Conservation (phyloP, 768 basidiomycete species). For the Boletus patriciae region DNA sequence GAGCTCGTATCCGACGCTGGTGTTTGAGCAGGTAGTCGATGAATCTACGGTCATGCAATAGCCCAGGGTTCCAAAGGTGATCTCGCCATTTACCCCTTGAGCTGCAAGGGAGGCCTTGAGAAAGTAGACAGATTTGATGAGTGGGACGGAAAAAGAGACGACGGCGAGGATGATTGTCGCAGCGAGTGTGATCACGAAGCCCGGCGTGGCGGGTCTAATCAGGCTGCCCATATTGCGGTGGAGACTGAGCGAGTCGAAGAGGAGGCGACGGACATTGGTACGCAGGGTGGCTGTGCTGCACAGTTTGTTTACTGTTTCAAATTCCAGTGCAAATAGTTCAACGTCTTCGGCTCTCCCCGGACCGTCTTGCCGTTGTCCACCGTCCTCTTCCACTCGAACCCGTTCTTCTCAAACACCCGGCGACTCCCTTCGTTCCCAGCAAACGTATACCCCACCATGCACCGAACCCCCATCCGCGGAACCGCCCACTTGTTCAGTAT, state of each 20-base stretch:
- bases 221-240: conserved; percentile 49
- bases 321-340: conserved; percentile 40
- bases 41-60: conserved; percentile 69
- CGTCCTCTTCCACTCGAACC: conserved; percentile 45
- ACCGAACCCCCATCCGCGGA: conserved; percentile 59
- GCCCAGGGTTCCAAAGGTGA: conserved; percentile 88
- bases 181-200: conserved; percentile 78
- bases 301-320: neutral
- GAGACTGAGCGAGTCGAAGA: neutral
- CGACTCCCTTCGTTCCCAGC: conserved; percentile 58
- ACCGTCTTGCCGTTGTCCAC: conserved; percentile 40
- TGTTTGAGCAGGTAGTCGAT: conserved; percentile 70
- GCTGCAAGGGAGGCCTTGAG: conserved; percentile 67
- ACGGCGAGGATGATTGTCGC: conserved; percentile 79
- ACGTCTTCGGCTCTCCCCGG: conserved; percentile 37
- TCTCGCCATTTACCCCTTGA: conserved; percentile 50
- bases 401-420: conserved; percentile 67
- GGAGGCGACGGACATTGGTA: neutral
- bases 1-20: conserved; percentile 84
- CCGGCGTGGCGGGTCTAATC: conserved; percentile 86
- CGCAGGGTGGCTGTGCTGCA: conserved; percentile 14
- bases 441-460: conserved; percentile 46
- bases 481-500: conserved; percentile 60
- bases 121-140: conserved; percentile 87
- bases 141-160: conserved; percentile 89